Evolutionary conservation across 2,329 filamentous ascomycete species (phyloP).

Genomic region (Grosmannia clavigera): DNA sequence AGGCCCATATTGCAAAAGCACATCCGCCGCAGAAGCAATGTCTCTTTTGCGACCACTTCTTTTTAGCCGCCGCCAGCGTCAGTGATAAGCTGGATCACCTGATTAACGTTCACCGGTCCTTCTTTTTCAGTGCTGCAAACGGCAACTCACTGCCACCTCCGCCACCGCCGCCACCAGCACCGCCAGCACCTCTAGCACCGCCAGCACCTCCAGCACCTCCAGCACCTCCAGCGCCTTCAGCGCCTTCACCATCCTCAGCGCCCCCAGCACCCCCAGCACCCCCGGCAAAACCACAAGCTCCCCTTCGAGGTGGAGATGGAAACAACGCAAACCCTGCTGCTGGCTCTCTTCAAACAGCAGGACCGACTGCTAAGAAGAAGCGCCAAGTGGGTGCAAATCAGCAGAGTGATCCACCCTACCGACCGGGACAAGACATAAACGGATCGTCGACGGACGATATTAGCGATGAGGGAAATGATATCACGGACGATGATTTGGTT

Average conservation of each 20-base stretch:
- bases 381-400: neutral
- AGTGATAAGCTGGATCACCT: neutral
- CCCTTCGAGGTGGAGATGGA: too few relatives aligned
- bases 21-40: neutral
- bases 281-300: too few relatives aligned
- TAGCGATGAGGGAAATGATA: neutral
- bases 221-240: too few relatives aligned
- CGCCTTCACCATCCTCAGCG: too few relatives aligned
- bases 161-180: too few relatives aligned
- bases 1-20: neutral
- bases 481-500: neutral
- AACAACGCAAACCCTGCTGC: too few relatives aligned
- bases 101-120: neutral
- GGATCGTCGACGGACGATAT: neutral
- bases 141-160: too few relatives aligned
- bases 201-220: too few relatives aligned
- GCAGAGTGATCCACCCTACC: neutral
- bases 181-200: too few relatives aligned
- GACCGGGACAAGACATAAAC: neutral
- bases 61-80: neutral
- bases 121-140: neutral
- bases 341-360: too few relatives aligned
- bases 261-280: too few relatives aligned
- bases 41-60: neutral
- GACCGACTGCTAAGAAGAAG: neutral